Base-by-base conservation (phyloP, 1,139 yeast species). In the Kodamaea ohmeri region DNA sequence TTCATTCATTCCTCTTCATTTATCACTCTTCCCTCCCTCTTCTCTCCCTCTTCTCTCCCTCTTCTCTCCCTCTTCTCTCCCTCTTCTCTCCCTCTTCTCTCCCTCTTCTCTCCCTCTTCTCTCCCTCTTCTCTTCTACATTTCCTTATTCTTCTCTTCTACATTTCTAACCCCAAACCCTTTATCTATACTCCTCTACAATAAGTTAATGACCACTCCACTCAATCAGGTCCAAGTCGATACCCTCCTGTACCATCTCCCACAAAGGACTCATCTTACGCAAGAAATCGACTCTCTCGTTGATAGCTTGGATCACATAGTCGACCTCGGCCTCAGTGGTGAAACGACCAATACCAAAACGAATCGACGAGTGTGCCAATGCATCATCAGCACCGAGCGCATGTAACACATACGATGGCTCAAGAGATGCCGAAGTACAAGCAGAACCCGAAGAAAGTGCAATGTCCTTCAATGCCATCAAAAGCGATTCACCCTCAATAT, bases 231-330 rank as follows among this genome's bases (percentile, higher is more conserved):
- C 77, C 61, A 94, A 74, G 58, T 92, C 99, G 56, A 92, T 90
- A 49, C 98, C 98, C 50, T 92, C 98, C 65, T 92, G 96, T 40
- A 88, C 96, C 97, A 92, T 90, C 67, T 92, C 99, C 97, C 97
- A 92, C 52, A 92, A 73, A 39, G 99, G 99, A 38, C 95, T 83
- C 68, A 92, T 74, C 56, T 89, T 94, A 63, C 99, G 79, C 58
- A 92, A 76, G 64, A 88, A 89, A 46, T 83, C 84, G 37, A 92
- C 98, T 64, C 97, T 79, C 61, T 87, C 90, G 39, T 78, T 73
- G 44, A 92, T 89, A 17, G 97, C 96, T 46, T 83, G 73, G 48
- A 90, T 74, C 32, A 92, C 98, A 58, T 89, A 92, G 58, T 94
- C 97, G 42, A 92, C 78, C 65, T 92, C 99, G 32, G 79, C 95